A percentile compares a stretch with the other conserved stretches of the same genome.
Evolutionary conservation across 2,329 filamentous ascomycete species (phyloP).

Genomic region (Coleophoma crateriformis): DNA sequence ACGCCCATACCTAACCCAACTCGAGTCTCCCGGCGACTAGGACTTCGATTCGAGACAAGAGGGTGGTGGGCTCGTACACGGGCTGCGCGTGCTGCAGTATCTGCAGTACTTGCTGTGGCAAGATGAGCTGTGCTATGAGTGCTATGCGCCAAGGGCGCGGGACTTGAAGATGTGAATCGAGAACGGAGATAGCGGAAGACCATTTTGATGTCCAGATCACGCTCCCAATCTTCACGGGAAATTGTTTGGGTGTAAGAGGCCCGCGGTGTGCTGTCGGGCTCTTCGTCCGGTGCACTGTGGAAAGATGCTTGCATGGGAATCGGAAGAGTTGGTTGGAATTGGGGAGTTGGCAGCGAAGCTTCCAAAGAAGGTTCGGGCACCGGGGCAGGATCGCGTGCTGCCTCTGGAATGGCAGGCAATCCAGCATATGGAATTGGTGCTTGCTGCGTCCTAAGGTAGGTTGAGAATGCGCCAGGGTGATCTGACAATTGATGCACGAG

Average conservation of each 20-base stretch:
- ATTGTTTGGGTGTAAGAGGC: conserved; percentile 8
- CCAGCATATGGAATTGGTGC: conserved; percentile 72
- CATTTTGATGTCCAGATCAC: conserved; percentile 82
- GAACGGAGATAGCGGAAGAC: conserved; percentile 83
- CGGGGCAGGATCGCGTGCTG: conserved; percentile 23
- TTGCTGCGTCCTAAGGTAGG: conserved; percentile 63
- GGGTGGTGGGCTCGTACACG: conserved; percentile 87
- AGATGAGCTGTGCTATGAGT: conserved; percentile 36
- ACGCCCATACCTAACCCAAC: conserved; percentile 39
- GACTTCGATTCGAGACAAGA: conserved; percentile 61
- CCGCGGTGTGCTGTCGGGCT: conserved; percentile 17
- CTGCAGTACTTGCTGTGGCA: conserved; percentile 49
- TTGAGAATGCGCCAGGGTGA: conserved; percentile 83
- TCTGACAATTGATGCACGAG: conserved; percentile 79
- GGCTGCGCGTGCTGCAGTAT: conserved; percentile 70
- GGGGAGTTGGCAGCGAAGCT: neutral
- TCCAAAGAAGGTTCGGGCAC: neutral
- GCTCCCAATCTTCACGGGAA: conserved; percentile 65
- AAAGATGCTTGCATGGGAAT: conserved; percentile 12
- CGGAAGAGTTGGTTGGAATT: conserved; percentile 9
- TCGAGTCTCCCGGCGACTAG: conserved; percentile 40
- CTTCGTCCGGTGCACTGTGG: conserved; percentile 2
- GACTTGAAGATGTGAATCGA: conserved; percentile 50
- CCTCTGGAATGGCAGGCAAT: conserved; percentile 59
- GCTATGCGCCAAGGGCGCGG: conserved; percentile 30